Evolutionary conservation across 768 basidiomycete genomes (phyloP).

Genomic region (Leccinum olivaceopallidum): DNA sequence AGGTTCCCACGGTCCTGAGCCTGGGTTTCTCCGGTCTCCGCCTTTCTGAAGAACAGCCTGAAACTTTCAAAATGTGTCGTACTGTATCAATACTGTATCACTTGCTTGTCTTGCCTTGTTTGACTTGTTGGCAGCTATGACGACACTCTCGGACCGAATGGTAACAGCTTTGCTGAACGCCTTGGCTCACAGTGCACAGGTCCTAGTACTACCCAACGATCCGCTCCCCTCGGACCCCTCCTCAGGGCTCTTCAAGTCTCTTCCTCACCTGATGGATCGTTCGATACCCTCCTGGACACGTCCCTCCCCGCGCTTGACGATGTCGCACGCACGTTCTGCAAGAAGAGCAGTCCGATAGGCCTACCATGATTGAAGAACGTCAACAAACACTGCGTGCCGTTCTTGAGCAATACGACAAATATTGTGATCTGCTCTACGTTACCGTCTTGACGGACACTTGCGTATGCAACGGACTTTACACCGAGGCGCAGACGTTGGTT

Average conservation of each 20-base stretch:
- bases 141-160: conserved; percentile 72
- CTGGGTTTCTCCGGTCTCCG: not conserved
- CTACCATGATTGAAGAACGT: conserved; percentile 66
- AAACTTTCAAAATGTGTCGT: conserved; percentile 36
- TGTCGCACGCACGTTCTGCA: conserved; percentile 68
- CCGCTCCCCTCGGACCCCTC: conserved; percentile 70
- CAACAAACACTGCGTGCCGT: conserved; percentile 21
- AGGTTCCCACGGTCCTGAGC: too few species aligned
- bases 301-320: conserved; percentile 79
- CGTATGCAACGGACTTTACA: conserved; percentile 48
- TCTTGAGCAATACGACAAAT: too few species aligned
- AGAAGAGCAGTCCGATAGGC: conserved; percentile 52
- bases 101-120: conserved; percentile 72
- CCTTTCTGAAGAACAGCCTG: conserved; percentile 16
- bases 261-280: conserved; percentile 78
- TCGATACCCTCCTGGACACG: conserved; percentile 61
- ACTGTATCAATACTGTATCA: conserved; percentile 32
- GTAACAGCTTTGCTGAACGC: conserved; percentile 88
- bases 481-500: conserved; percentile 86
- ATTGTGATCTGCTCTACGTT: too few species aligned
- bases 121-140: conserved; percentile 72
- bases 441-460: too few species aligned
- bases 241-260: conserved; percentile 66
- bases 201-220: conserved; percentile 70
- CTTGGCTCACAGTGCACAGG: conserved; percentile 56